Base-by-base conservation (phyloP, 257 asterid species). In the Vinca minor region DNA sequence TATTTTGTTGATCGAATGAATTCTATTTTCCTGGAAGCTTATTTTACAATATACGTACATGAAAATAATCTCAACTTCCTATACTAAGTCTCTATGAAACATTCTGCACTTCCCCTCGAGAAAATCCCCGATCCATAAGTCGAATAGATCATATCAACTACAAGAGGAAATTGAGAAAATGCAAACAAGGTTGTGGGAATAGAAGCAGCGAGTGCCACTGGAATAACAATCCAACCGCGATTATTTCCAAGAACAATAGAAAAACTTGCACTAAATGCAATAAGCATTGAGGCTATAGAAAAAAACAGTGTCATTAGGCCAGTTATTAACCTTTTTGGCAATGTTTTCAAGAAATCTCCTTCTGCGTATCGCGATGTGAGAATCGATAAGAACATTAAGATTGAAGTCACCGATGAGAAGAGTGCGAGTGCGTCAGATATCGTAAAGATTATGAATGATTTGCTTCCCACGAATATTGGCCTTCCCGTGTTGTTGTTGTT, bases 291-390 rank as follows among this genome's bases (percentile, higher is more conserved):
- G 7, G 69, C 73, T 8, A 77, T 77, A 5, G 79, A 72, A 8
- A 74, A 54, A 65, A 78, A 78, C 20, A 78, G 74, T 3, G 67
- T 21, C 4, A 56, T 66, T 26, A 78, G 77, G 49, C 83, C 80
- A n/a, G 66, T 34, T 15, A 75, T 68, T 39, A 75, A 49, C 69
- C 68, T 72, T 66, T 68, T 69, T 0, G 82, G 82, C 47, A 73
- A 49, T 47, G 74, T 55, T 18, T 50, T 52, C 20, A 66, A 54
- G 71, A 74, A 78, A 65, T 78, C 80, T 62, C 69, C 78, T 55
- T 78, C 80, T 3, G 83, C 78, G 36, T 74, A 78, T 34, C 78
- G 71, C 3, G 81, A 71, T 4, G 83, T 78, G 63, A 74, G 78
- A n/a, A 78, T 78, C 0, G 78, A 69, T 71, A 78, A 66, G 53